Conservation (phyloP, 257 asterid species). For the Scutellaria barbata region DNA sequence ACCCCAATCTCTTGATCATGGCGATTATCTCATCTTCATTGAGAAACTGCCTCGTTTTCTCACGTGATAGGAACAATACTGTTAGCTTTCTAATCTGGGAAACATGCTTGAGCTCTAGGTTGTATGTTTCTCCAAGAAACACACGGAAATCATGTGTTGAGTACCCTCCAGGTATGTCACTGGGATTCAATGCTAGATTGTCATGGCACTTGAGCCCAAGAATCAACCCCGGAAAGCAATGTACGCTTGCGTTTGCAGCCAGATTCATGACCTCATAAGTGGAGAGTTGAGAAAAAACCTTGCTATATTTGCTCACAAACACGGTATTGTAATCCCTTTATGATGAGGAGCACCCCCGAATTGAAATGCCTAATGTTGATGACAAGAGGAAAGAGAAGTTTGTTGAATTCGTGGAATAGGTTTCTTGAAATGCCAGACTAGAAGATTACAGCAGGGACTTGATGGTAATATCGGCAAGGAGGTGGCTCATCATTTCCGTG, state of each 20-base stretch:
- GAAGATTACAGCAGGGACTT: slow-evolving; percentile 50
- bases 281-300: slow-evolving; percentile 43
- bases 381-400: slow-evolving; percentile 61
- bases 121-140: slow-evolving; percentile 43
- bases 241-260: slow-evolving; percentile 36
- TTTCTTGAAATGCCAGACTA: slow-evolving; percentile 58
- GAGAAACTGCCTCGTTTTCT: slow-evolving; percentile 46
- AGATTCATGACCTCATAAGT: slow-evolving; percentile 46
- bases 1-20: slow-evolving; percentile 55
- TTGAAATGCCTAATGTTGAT: slow-evolving; percentile 53
- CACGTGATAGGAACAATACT: slow-evolving; percentile 49
- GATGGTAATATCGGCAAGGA: slow-evolving; percentile 40
- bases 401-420: slow-evolving; percentile 62
- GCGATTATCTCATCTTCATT: slow-evolving; percentile 52
- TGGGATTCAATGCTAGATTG: slow-evolving; percentile 48
- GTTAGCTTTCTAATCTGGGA: slow-evolving; percentile 42
- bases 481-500: slow-evolving; percentile 40
- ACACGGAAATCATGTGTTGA: slow-evolving; percentile 49
- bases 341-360: slow-evolving; percentile 40
- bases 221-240: slow-evolving; percentile 58
- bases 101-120: slow-evolving; percentile 35
- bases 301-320: slow-evolving; percentile 46
- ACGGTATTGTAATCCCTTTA: slow-evolving; percentile 49
- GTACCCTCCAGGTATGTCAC: slow-evolving; percentile 42
- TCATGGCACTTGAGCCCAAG: slow-evolving; percentile 57